Evolutionary conservation across 352 stramenopile species (phyloP).

Genomic region (Phytophthora syringae): DNA sequence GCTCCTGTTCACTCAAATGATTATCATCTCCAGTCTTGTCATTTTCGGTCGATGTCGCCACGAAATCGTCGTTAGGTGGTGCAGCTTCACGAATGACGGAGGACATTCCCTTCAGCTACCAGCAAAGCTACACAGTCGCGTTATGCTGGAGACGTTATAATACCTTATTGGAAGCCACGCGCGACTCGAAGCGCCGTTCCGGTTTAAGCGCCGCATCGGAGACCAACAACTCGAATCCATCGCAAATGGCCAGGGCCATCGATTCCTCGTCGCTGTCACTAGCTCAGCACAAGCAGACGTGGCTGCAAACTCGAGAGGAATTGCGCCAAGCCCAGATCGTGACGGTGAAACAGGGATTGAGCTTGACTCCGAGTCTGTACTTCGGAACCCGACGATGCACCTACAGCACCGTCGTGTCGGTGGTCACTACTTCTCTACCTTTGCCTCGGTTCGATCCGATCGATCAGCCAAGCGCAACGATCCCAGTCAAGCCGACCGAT

Average conservation of each 20-base stretch:
- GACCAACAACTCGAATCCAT: slow-evolving; percentile 20
- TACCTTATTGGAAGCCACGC: background rate
- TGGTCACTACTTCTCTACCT: slow-evolving; percentile 60
- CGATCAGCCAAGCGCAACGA: background rate
- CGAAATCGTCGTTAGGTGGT: background rate
- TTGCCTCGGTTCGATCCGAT: slow-evolving; percentile 37
- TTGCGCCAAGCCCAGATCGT: slow-evolving; percentile 60
- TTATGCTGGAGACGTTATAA: slow-evolving; percentile 3
- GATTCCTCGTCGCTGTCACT: slow-evolving; percentile 10
- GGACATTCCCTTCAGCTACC: too few species aligned
- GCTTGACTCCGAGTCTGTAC: slow-evolving; percentile 65
- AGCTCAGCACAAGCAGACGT: slow-evolving; percentile 47
- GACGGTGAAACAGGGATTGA: slow-evolving; percentile 60
- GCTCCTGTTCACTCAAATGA: slow-evolving; percentile 31
- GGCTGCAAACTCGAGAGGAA: slow-evolving; percentile 59
- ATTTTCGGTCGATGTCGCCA: background rate
- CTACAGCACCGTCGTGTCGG: slow-evolving; percentile 75
- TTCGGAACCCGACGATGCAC: slow-evolving; percentile 76
- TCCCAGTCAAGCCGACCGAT: background rate
- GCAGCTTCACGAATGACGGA: slow-evolving; percentile 10
- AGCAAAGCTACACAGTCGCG: too few species aligned
- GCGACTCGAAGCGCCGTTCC: slow-evolving; percentile 24
- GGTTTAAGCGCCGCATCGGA: slow-evolving; percentile 29
- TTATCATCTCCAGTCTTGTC: background rate
- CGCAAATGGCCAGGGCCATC: slow-evolving; percentile 22